These are phyloP conservation scores for Gentiana macrophylla DNA, from an alignment of 257 asterid species.

Conservation along the genomic window DNA sequence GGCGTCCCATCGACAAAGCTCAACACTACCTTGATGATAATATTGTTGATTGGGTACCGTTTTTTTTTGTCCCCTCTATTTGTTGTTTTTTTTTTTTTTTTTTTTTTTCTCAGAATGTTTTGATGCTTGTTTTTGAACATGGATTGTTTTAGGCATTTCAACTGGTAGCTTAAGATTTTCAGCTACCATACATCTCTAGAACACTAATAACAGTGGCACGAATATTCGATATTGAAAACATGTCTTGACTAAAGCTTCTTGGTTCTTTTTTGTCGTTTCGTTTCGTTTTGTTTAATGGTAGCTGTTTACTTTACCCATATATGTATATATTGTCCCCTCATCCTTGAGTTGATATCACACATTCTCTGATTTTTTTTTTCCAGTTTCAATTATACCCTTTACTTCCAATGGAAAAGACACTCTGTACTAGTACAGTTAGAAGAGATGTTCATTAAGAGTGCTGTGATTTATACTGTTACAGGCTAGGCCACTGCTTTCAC, in stretches of 20 bases:
- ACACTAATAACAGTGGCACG: no score
- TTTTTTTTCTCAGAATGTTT: neutral
- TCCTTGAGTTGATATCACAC: neutral
- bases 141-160: no score
- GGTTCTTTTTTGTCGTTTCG: neutral
- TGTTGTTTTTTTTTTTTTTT: neutral
- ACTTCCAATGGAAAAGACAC: neutral
- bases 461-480: conserved; percentile 5
- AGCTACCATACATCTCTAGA: no score
- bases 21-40: conserved; percentile 78
- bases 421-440: neutral
- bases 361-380: neutral
- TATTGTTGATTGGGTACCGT: conserved; percentile 83
- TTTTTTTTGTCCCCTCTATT: neutral
- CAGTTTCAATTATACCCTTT: neutral
- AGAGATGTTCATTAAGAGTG: neutral
- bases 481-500: conserved; percentile 90
- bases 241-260: neutral
- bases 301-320: no score
- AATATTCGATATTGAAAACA: no score
- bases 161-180: no score
- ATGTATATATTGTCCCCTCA: neutral
- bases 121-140: neutral
- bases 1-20: conserved; percentile 72
- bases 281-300: neutral